Evolutionary conservation across 2,329 filamentous ascomycete genomes (phyloP), one percentile per base, ranked within the genome.

Genomic region (Beauveria australis): DNA sequence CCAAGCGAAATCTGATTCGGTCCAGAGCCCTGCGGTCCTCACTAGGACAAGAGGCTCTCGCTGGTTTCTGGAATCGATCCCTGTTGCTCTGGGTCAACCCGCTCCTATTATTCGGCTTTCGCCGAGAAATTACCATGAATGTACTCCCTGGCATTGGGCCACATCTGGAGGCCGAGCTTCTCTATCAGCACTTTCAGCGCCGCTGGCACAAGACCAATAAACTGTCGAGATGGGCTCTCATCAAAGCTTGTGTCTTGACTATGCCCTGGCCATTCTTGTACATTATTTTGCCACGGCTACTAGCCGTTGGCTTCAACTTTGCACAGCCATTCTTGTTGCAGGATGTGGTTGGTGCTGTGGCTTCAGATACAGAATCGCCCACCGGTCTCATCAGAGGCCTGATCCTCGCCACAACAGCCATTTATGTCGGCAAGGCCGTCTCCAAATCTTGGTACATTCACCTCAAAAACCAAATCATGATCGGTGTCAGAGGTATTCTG

Each of bases 1-100:
- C 70, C 0, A 76, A 76, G 53, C 52, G 61, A 0, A 53, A 43
- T 12, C 18, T 61, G 9, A 26, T 59, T 14, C 40, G 18, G 2
- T 30, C 59, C n/a, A 53, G 60, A 26, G 33, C 22, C 10, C 16
- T 66, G 12, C 40, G 51, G 9, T 46, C 43, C 18, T 57, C 63
- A 3, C 18, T 66, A 5, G 52, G 46, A 52, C 70, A 40, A 1
- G 68, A 69, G 52, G 63, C 65, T 2, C 61, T 65, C 1, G 62
- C 58, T 19, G 61, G 64, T 12, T 63, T 69, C 28, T 68, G 64
- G 58, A 60, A 54, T 12, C 53, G 58, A 40, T 53, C 58, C 7
- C 14, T 54, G 12, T 14, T 60, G 3, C 7, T 54, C 41, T 60
- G 58, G 58, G 41, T 47, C 14, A 60, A 54, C 22, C 30, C 41